Evolutionary conservation across 768 basidiomycete genomes (phyloP).

Genomic region (Crucibulum laeve): DNA sequence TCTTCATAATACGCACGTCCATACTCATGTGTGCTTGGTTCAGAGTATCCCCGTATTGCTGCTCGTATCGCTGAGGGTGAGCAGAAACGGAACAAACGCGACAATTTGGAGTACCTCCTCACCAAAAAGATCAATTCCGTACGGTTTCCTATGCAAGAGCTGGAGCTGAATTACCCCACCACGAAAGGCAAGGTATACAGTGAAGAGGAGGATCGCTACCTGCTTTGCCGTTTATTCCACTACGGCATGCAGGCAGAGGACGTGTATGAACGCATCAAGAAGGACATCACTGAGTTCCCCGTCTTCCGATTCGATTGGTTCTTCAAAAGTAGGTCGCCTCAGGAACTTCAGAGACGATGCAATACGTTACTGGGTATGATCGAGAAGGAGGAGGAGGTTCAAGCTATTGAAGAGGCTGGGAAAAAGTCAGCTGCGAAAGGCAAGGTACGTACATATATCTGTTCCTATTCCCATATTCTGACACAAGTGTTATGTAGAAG

Average conservation of each 20-base stretch:
- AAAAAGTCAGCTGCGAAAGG: slow-evolving; percentile 52
- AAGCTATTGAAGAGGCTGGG: slow-evolving; percentile 64
- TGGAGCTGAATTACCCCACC: slow-evolving; percentile 91
- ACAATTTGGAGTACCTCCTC: slow-evolving; percentile 75
- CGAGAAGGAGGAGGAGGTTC: slow-evolving; percentile 81
- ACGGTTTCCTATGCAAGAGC: slow-evolving; percentile 92
- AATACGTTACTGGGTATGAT: slow-evolving; percentile 87
- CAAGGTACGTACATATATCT: slow-evolving; percentile 43
- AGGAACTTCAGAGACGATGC: slow-evolving; percentile 85
- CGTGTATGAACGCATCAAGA: slow-evolving; percentile 92
- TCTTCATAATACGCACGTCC: background rate
- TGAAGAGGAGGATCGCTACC: slow-evolving; percentile 96
- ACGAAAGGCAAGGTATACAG: slow-evolving; percentile 96
- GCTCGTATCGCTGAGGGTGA: slow-evolving; percentile 87
- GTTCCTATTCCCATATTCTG: slow-evolving; percentile 1
- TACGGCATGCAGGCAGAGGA: slow-evolving; percentile 89
- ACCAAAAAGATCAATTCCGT: slow-evolving; percentile 80
- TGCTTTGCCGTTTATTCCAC: slow-evolving; percentile 83
- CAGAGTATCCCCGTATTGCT: slow-evolving; percentile 78
- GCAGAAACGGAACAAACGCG: slow-evolving; percentile 82
- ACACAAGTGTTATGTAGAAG: slow-evolving; percentile 40
- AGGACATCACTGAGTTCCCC: slow-evolving; percentile 94
- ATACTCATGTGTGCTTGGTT: background rate
- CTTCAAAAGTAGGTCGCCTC: slow-evolving; percentile 88
- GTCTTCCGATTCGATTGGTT: slow-evolving; percentile 99